Evolutionary conservation across 2,329 filamentous ascomycete species (phyloP), one percentile per base, ranked within the genome.

Genomic region (Teratosphaeriaceae sp.): DNA sequence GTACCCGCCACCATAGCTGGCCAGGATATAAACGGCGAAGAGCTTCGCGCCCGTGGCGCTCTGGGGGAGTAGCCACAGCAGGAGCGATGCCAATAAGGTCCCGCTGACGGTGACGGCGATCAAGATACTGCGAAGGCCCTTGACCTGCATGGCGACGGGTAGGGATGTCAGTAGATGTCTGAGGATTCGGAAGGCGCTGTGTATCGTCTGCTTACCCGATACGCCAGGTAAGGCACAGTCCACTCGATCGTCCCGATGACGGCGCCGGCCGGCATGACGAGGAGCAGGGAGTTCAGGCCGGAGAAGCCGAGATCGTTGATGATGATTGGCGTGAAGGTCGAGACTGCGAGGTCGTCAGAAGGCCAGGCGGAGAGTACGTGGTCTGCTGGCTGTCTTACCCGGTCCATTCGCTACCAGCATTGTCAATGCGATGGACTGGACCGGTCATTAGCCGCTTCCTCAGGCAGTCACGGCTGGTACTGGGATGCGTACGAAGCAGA

Each of bases 21-120:
- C 66, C 7, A 76, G 56, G 34, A 75, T 74, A 37, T 70, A 71
- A 8, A 65, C 65, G 0, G 65, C 74, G 46, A 76, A 75, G 0
- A 76, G 55, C 1, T 73, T 49, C 0, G 64, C 72, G 0, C 71
- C 71, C 11, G 62, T 70, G 5, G 61, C 58, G 3, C 50, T 49
- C 8, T 62, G 54, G 1, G 71, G 70, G 2, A 75, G 55, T 12
- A 59, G 51, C 64, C 70, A 72, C 12, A 74, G 59, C 6, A 74
- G 58, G 1, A 72, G 49, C 0, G 63, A 62, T 0, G 65, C 64
- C 1, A 72, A 46, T 1, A 67, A 65, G 1, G 71, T 72, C 1
- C 67, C 64, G 21, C 62, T 46, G 48, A 73, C 53, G 36, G 66
- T 70, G 3, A 58, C 49, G 12, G 65, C 59, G 9, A 72, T 51